A percentile compares a stretch with the other conserved stretches of the same genome.
Conservation (phyloP, 106 monocot species). For the Ottelia alismoides region DNA sequence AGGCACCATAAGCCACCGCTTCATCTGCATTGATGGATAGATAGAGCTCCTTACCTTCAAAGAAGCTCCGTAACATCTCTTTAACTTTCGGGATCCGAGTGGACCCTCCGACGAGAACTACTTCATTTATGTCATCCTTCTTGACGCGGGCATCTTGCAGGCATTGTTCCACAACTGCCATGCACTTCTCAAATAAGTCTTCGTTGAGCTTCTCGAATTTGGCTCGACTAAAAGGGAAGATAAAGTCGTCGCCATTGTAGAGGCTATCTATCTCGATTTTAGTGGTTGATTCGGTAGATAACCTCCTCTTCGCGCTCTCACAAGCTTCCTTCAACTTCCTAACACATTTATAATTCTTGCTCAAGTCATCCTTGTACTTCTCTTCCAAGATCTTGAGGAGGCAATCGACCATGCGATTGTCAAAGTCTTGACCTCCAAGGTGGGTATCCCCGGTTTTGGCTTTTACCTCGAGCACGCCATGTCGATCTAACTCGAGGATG, state of each 20-base stretch:
- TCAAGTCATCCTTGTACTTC: background rate
- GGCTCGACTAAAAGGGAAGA: background rate
- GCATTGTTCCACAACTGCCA: conserved; percentile 1
- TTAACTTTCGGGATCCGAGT: conserved; percentile 45
- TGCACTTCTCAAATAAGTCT: conserved; percentile 4
- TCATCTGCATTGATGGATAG: conserved; percentile 24
- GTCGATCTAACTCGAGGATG: too few relatives aligned
- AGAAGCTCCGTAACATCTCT: conserved; percentile 38
- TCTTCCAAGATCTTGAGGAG: background rate
- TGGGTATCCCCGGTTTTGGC: too few relatives aligned
- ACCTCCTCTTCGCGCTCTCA: background rate
- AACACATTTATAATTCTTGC: background rate
- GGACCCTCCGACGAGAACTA: conserved; percentile 42
- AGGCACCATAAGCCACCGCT: conserved; percentile 45
- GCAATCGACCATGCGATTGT: conserved; percentile 5
- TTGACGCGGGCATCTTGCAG: background rate
- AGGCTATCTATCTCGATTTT: conserved; percentile 4
- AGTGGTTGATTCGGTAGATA: background rate
- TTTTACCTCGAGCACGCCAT: too few relatives aligned
- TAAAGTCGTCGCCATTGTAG: conserved; percentile 9
- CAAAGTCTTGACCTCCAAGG: background rate
- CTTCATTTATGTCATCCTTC: conserved; percentile 27
- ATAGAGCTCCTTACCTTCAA: conserved; percentile 27
- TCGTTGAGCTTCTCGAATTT: conserved; percentile 5
- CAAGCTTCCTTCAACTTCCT: conserved; percentile 1